Evolutionary conservation across 495 filamentous ascomycete species (phyloP), one percentile per base, ranked within the genome.

Genomic region (Aspergillus biplanus): DNA sequence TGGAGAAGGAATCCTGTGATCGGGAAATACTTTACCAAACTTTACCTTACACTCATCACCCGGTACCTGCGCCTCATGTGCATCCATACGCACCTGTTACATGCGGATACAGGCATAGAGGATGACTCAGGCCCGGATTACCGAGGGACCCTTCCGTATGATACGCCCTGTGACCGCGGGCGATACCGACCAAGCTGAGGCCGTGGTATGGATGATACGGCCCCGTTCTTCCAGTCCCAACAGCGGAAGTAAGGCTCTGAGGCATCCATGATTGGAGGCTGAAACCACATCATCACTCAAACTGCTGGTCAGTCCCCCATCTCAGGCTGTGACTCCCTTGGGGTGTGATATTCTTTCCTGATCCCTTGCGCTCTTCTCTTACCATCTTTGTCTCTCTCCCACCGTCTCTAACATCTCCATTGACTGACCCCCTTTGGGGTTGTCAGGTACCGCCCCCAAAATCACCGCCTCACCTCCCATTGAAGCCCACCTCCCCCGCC

Each of bases 401-500:
- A 39, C 15, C 49, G 16, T 32, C n/a, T 32, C 44, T 27, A 27
- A 1, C 39, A 18, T 34, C 27, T 56, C 57, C 48, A 50, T 52
- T 58, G 34, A 61, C 56, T 44, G 37, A 34, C 47, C 56, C 6
- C 56, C 35, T 35, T 37, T 13, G 47, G 49, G 39, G 42, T 33
- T 58, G 59, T 63, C 65, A 65, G 62, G 60, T 56, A 63, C 65
- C 59, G 39, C 59, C 65, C 52, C 57, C 57, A 59, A 48, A 56
- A 56, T 48, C 61, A 63, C 60, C 68, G 53, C 49, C 57, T 64
- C 53, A 31, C 52, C 39, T 44, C 16, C n/a, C 52, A 16, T 60
- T 16, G 33, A 49, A 52, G 47, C 31, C 56, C 52, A 48, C 46
- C 65, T 50, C 54, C 63, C 61, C 67, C 65, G 61, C 71, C 57